A percentile compares a stretch with the other conserved stretches of the same genome.
Evolutionary conservation across 2,329 filamentous ascomycete species (phyloP).

Genomic region (Cladophialophora exuberans): DNA sequence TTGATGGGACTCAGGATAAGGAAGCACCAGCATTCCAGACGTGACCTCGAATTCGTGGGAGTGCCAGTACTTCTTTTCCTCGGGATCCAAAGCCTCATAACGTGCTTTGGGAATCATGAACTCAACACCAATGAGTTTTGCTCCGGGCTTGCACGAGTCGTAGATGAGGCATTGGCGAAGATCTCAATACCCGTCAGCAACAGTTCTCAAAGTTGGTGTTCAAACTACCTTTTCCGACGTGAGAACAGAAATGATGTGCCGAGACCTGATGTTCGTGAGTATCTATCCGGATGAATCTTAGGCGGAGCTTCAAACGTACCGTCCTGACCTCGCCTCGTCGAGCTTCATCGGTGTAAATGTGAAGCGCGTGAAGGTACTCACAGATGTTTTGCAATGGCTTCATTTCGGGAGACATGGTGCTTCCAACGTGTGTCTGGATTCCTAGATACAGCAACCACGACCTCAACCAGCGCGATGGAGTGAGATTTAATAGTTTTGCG

Average conservation of each 20-base stretch:
- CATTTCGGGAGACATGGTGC: slow-evolving; percentile 53
- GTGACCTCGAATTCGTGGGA: slow-evolving; percentile 71
- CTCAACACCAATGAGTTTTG: slow-evolving; percentile 79
- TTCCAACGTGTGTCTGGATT: slow-evolving; percentile 29
- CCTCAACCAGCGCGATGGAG: slow-evolving; percentile 32
- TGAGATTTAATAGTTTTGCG: slow-evolving; percentile 28
- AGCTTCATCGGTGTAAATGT: slow-evolving; percentile 76
- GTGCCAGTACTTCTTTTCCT: slow-evolving; percentile 61
- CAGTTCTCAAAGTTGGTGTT: not conserved
- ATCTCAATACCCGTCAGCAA: slow-evolving; percentile 51
- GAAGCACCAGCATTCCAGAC: slow-evolving; percentile 80
- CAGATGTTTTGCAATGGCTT: slow-evolving; percentile 74
- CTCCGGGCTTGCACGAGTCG: slow-evolving; percentile 67
- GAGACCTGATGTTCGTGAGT: slow-evolving; percentile 53
- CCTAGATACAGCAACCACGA: slow-evolving; percentile 34
- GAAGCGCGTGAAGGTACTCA: slow-evolving; percentile 85
- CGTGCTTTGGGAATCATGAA: slow-evolving; percentile 76
- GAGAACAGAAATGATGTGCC: slow-evolving; percentile 82
- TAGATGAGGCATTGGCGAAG: slow-evolving; percentile 86
- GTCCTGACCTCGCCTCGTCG: slow-evolving; percentile 50
- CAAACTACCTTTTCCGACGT: slow-evolving; percentile 64
- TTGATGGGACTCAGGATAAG: slow-evolving; percentile 52
- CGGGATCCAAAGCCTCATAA: slow-evolving; percentile 65
- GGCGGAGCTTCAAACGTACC: slow-evolving; percentile 33
- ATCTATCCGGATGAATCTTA: not conserved